Percentiles rank a stretch among this genome's conserved stretches.
These are phyloP conservation scores for Hirsutella thompsonii DNA, from an alignment of 2,329 filamentous ascomycete species.

Conservation along the genomic window DNA sequence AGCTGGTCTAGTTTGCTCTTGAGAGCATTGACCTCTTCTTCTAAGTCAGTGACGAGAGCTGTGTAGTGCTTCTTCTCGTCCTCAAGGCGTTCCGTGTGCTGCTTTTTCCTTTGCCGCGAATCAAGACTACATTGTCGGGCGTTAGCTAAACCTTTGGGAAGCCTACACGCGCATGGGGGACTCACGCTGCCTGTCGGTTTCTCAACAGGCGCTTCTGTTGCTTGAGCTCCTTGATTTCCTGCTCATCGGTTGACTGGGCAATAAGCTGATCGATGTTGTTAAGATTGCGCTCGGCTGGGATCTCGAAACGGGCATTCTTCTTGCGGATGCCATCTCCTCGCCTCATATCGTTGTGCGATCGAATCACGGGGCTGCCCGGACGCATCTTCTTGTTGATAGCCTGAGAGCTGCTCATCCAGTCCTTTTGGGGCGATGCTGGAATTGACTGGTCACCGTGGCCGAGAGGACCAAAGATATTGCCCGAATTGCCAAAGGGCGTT, in stretches of 20 bases:
- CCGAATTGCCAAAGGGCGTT: constrained; percentile 41
- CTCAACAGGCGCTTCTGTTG: constrained; percentile 90
- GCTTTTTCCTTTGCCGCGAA: constrained; percentile 94
- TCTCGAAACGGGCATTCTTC: constrained; percentile 98
- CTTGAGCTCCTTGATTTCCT: constrained; percentile 95
- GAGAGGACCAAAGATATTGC: constrained; percentile 40
- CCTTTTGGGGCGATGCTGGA: constrained; percentile 44
- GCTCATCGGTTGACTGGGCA: constrained; percentile 73
- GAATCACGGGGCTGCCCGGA: constrained; percentile 54
- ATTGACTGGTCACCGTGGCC: constrained; percentile 34
- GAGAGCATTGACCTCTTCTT: constrained; percentile 61
- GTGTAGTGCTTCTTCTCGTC: constrained; percentile 92
- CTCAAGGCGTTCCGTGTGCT: constrained; percentile 91
- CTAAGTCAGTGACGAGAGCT: constrained; percentile 60
- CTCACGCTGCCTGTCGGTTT: constrained; percentile 94
- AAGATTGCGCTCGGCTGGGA: constrained; percentile 84
- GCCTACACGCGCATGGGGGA: constrained; percentile 5
- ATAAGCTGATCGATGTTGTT: constrained; percentile 93
- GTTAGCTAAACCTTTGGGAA: constrained; percentile 3
- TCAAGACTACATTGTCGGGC: constrained; percentile 52
- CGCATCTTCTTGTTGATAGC: constrained; percentile 47
- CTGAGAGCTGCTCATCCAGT: constrained; percentile 39
- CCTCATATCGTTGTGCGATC: constrained; percentile 63
- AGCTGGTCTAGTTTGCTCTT: constrained; percentile 59
- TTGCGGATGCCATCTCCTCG: constrained; percentile 87